A percentile compares a stretch with the other conserved stretches of the same genome.
phyloP scores from a whole-genome alignment of 2,329 filamentous ascomycete species.

The Xylaria hypoxylon region DNA sequence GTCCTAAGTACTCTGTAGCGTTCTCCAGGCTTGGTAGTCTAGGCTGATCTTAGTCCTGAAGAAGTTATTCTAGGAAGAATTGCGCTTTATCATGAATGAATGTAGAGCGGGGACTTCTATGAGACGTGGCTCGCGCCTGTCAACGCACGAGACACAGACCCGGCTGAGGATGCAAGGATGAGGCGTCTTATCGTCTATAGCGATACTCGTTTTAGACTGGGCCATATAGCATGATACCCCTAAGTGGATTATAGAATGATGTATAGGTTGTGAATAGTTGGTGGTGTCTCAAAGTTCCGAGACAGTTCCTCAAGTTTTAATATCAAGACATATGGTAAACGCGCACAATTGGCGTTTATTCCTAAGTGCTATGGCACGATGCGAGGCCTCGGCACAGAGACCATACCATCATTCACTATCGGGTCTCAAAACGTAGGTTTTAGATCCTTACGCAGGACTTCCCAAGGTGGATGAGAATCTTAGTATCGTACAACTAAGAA shows the following conservation, averaged over 20 bases:
- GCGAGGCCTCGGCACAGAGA: neutral
- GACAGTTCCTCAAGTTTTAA: neutral
- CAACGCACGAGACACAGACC: neutral
- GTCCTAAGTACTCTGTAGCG: neutral
- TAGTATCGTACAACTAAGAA: neutral
- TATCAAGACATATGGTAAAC: neutral
- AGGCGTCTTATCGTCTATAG: neutral
- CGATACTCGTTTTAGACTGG: neutral
- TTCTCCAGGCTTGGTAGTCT: constrained; percentile 2
- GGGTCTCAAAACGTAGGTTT: neutral
- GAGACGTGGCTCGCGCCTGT: neutral
- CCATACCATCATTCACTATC: neutral
- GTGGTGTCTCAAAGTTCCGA: constrained; percentile 1
- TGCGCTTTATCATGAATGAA: neutral
- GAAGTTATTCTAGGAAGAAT: neutral
- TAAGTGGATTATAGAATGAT: neutral
- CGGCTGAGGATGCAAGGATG: neutral
- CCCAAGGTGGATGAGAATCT: neutral
- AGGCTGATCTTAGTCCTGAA: neutral
- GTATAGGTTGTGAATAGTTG: neutral
- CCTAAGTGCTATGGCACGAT: neutral
- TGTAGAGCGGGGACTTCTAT: neutral
- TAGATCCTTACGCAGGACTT: neutral
- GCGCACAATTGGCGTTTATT: neutral
- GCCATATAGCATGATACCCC: neutral